These are phyloP conservation scores for Ophidiomyces ophidiicola DNA, from an alignment of 2,329 filamentous ascomycete genomes.

Conservation along the genomic window DNA sequence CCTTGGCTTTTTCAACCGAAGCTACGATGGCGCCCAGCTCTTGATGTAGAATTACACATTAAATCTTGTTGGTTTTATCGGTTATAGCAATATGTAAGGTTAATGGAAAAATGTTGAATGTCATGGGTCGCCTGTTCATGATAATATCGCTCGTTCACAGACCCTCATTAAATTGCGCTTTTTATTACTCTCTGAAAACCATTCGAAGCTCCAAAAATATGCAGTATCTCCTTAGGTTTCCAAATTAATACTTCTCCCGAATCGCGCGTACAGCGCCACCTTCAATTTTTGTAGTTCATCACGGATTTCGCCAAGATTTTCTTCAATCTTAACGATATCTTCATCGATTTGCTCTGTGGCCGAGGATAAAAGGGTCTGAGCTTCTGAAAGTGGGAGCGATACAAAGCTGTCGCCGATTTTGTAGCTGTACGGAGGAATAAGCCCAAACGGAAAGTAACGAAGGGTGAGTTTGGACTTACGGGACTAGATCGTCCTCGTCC, in stretches of 20 bases:
- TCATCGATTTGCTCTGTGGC: conserved; percentile 63
- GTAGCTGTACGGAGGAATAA: conserved; percentile 50
- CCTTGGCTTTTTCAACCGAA: too few relatives aligned
- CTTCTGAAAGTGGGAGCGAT: conserved; percentile 68
- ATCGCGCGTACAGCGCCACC: conserved; percentile 82
- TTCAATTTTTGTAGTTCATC: conserved; percentile 87
- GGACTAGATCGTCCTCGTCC: conserved; percentile 86
- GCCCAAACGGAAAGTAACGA: neutral
- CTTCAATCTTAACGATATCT: conserved; percentile 64
- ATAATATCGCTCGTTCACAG: too few relatives aligned
- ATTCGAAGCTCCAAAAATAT: too few relatives aligned
- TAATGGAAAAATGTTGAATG: too few relatives aligned
- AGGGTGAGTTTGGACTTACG: conserved; percentile 46
- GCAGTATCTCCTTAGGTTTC: conserved; percentile 48
- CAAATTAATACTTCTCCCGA: conserved; percentile 92
- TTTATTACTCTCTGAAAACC: too few relatives aligned
- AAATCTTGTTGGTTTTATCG: too few relatives aligned
- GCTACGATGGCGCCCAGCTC: too few relatives aligned
- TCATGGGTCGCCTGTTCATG: too few relatives aligned
- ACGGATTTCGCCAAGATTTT: conserved; percentile 59
- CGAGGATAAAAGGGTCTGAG: conserved; percentile 67
- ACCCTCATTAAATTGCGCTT: too few relatives aligned
- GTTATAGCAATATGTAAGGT: too few relatives aligned
- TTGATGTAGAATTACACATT: too few relatives aligned
- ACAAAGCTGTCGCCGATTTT: conserved; percentile 96